Evolutionary conservation across 768 basidiomycete genomes (phyloP), one percentile per base, ranked within the genome.

Genomic region (Amylocystis lapponica): DNA sequence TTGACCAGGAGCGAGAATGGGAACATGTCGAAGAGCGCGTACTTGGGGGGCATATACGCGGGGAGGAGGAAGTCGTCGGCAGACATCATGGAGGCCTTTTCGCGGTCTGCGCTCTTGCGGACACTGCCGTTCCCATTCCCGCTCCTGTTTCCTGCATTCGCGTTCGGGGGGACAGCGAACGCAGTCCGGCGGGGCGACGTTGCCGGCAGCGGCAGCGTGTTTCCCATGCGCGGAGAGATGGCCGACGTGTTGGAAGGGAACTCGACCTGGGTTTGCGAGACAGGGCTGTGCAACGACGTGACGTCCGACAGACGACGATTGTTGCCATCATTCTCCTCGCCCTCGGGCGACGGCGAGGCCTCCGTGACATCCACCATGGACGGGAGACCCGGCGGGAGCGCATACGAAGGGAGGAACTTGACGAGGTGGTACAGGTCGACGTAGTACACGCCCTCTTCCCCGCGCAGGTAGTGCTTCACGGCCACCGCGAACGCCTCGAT

Each of bases 331-430:
- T 14, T 11, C 5, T n/a, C 2, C 19, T 43, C 53, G 40, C 30
- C 41, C 35, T 32, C 27, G 36, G 16, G 27, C 26, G 35, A 19
- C 27, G 37, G n/a, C 8, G 27, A 26, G 17, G 23, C 14, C n/a
- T 44, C 32, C 17, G 36, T 30, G 19, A 66, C 38, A 47, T 73
- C 67, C 14, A 61, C 43, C 27, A 47, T 47, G 23, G 69, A 70
- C 27, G 66, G 76, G 41, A 76, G 61, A 25, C 76, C 75, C 2
- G 72, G 55, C 1, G 79, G 78, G 4, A 81, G 60, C 1, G 73
- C 70, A 50, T 81, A 83, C 10, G 76, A 66, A 3, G 84, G 83
- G n/a, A 87, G 71, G 58, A 78, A 83, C 56, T 83, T 86, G 56
- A 83, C 77, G 33, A 81, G 73, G 48, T 81, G 73, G 61, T 81